A percentile compares a stretch with the other conserved stretches of the same genome.
Evolutionary conservation across 768 basidiomycete species (phyloP).

Genomic region (Tubosaeta brunneosetosa): DNA sequence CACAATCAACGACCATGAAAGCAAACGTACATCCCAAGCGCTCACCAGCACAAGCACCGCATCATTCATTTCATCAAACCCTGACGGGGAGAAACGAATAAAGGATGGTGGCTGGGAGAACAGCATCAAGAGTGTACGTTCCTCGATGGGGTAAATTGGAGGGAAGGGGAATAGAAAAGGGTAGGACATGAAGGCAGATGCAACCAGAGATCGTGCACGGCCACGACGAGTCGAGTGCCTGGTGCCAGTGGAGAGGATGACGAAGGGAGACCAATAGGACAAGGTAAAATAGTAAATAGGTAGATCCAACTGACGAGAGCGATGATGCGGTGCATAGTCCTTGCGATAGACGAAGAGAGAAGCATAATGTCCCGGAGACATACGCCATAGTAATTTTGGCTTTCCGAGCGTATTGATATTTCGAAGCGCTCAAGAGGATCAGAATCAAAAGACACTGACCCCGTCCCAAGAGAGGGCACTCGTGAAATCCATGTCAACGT

Average conservation of each 20-base stretch:
- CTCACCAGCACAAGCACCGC: slow-evolving; percentile 38
- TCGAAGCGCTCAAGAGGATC: neutral
- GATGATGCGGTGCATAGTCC: slow-evolving; percentile 16
- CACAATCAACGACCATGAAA: slow-evolving; percentile 1
- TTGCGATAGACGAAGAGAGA: slow-evolving; percentile 14
- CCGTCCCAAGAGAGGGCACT: slow-evolving; percentile 27
- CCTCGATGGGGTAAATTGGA: slow-evolving; percentile 3
- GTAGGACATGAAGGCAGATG: neutral
- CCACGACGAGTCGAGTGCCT: neutral
- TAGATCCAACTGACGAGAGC: slow-evolving; percentile 14
- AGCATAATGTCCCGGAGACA: slow-evolving; percentile 8
- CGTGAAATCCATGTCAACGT: slow-evolving; percentile 28
- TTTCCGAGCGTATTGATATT: slow-evolving; percentile 8
- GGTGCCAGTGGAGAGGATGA: slow-evolving; percentile 1
- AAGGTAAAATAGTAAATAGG: slow-evolving; percentile 26
- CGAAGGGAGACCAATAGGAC: slow-evolving; percentile 18
- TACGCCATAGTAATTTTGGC: slow-evolving; percentile 12
- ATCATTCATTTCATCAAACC: slow-evolving; percentile 43
- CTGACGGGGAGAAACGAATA: slow-evolving; percentile 42
- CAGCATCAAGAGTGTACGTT: slow-evolving; percentile 19
- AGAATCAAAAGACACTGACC: slow-evolving; percentile 24
- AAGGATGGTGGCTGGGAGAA: slow-evolving; percentile 16
- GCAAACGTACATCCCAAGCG: slow-evolving; percentile 30
- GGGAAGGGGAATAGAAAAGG: neutral
- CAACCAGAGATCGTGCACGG: slow-evolving; percentile 1